These are phyloP conservation scores for Ploettnerulaceae sp. DNA, from an alignment of 2,329 filamentous ascomycete species.

Conservation along the genomic window DNA sequence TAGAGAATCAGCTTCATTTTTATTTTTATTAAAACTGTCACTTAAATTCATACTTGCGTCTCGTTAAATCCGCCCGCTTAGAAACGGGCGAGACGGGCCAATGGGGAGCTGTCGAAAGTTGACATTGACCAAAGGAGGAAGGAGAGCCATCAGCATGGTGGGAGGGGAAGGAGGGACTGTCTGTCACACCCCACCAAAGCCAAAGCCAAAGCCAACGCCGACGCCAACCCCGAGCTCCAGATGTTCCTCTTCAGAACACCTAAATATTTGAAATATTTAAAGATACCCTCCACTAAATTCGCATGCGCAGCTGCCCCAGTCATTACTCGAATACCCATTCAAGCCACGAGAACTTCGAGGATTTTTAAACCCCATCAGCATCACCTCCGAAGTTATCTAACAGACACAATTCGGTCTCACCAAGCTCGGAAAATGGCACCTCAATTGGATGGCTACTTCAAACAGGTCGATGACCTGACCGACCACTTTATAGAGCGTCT, in stretches of 20 bases:
- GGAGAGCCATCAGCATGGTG: no score
- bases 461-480: constrained; percentile 78
- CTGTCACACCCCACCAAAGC: constrained; percentile 1
- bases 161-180: not conserved
- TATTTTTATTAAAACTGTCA: no score
- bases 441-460: constrained; percentile 86
- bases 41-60: no score
- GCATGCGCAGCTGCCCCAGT: not conserved
- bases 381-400: constrained; percentile 25
- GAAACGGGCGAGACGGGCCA: no score
- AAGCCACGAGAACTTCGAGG: not conserved
- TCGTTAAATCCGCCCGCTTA: no score
- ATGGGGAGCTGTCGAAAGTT: no score
- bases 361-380: not conserved
- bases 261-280: not conserved
- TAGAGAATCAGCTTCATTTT: no score
- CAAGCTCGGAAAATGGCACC: constrained; percentile 73
- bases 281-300: not conserved
- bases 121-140: no score
- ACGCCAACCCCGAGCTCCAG: not conserved
- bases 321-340: not conserved
- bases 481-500: constrained; percentile 85
- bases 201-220: no score
- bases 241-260: not conserved
- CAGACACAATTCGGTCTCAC: constrained; percentile 36